These are phyloP conservation scores for Neurospora hispaniola DNA, from an alignment of 495 filamentous ascomycete genomes.

Conservation along the genomic window DNA sequence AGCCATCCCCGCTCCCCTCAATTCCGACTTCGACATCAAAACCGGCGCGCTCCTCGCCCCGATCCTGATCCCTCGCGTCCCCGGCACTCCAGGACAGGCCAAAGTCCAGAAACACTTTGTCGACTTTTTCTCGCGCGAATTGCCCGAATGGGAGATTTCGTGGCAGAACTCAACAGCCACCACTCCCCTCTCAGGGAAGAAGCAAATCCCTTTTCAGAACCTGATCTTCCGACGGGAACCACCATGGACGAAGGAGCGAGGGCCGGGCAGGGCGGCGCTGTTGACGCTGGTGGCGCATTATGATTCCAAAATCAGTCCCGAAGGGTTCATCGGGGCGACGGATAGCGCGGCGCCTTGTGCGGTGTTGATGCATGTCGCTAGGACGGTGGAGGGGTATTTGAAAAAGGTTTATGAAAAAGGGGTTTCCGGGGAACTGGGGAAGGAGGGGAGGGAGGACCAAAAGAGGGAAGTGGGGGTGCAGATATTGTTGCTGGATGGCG, in stretches of 20 bases:
- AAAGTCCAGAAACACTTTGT: slow-evolving; percentile 66
- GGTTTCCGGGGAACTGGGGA: slow-evolving; percentile 22
- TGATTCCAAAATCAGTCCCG: slow-evolving; percentile 63
- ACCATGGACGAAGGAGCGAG: slow-evolving; percentile 48
- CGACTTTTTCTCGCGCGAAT: slow-evolving; percentile 55
- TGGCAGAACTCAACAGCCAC: slow-evolving; percentile 73
- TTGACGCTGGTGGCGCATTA: slow-evolving; percentile 91
- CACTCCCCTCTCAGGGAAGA: slow-evolving; percentile 56
- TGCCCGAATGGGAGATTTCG: slow-evolving; percentile 68
- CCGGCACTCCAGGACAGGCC: slow-evolving; percentile 61
- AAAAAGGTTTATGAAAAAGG: slow-evolving; percentile 28
- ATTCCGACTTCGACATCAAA: slow-evolving; percentile 62
- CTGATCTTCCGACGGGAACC: slow-evolving; percentile 73
- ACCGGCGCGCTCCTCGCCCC: slow-evolving; percentile 60
- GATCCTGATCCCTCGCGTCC: slow-evolving; percentile 72
- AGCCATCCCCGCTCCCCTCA: slow-evolving; percentile 45
- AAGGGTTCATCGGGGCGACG: slow-evolving; percentile 79
- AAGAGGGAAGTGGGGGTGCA: slow-evolving; percentile 57
- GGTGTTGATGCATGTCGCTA: slow-evolving; percentile 61
- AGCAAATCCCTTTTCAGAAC: slow-evolving; percentile 68
- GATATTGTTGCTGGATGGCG: slow-evolving; percentile 78
- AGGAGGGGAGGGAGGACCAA: slow-evolving; percentile 18
- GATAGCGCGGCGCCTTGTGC: slow-evolving; percentile 87
- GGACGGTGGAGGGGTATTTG: slow-evolving; percentile 29
- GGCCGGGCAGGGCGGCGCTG: slow-evolving; percentile 53